These are phyloP conservation scores for Botrytis sinoallii DNA, from an alignment of 2,329 filamentous ascomycete species.

Conservation along the genomic window DNA sequence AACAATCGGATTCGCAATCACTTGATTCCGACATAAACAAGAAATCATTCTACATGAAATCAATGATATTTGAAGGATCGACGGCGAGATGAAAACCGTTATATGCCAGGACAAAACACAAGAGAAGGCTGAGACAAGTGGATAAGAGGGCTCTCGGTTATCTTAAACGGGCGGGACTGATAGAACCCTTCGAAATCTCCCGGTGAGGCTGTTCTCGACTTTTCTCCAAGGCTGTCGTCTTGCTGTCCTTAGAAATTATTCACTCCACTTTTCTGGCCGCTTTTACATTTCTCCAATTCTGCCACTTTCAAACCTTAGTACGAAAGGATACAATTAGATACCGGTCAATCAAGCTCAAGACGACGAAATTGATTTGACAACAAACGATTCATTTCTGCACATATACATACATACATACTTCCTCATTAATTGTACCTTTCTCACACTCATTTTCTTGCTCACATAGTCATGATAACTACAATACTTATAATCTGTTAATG, in stretches of 20 bases:
- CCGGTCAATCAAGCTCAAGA: conserved; percentile 5
- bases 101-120: background rate
- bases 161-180: background rate
- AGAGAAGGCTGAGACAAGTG: conserved; percentile 8
- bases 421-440: background rate
- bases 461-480: conserved; percentile 27
- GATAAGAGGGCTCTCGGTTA: conserved; percentile 5
- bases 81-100: background rate
- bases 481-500: conserved; percentile 32
- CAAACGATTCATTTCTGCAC: background rate
- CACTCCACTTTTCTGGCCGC: conserved; percentile 15
- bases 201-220: conserved; percentile 8
- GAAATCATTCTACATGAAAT: background rate
- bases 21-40: background rate
- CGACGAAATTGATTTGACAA: background rate
- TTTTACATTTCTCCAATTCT: conserved; percentile 15
- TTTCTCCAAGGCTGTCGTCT: background rate
- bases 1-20: background rate
- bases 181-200: background rate
- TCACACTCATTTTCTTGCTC: conserved; percentile 23
- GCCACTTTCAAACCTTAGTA: conserved; percentile 2
- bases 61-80: background rate
- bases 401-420: background rate
- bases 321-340: conserved; percentile 5
- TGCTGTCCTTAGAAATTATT: background rate